phyloP scores from a whole-genome alignment of 1,139 yeast species.

The Candida sanyaensis region DNA sequence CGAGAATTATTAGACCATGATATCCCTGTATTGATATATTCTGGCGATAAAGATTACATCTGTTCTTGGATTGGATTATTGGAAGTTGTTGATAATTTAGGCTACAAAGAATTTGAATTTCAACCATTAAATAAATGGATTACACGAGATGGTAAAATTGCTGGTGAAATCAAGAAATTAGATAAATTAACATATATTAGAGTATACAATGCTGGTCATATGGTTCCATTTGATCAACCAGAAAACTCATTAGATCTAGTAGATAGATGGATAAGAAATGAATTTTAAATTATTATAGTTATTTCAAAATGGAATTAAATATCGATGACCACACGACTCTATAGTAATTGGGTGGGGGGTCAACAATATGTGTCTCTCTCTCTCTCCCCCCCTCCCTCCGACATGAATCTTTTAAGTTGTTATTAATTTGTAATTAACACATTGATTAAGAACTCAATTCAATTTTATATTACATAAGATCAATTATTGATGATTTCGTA shows the following conservation, averaged over 20 bases:
- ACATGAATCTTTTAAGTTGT: too few species aligned
- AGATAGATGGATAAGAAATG: constrained; percentile 31
- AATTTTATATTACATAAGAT: too few species aligned
- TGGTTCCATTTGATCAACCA: constrained; percentile 51
- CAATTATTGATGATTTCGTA: too few species aligned
- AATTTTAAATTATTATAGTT: too few species aligned
- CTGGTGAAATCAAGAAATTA: constrained; percentile 47
- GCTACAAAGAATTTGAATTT: constrained; percentile 60
- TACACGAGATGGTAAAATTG: constrained; percentile 29
- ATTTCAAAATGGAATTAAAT: too few species aligned
- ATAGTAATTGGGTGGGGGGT: too few species aligned
- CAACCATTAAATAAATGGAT: constrained; percentile 48
- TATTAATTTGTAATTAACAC: too few species aligned
- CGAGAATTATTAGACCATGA: constrained; percentile 54
- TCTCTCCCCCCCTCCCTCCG: too few species aligned
- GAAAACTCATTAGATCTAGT: constrained; percentile 44
- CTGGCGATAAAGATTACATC: constrained; percentile 82
- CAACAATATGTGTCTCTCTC: too few species aligned
- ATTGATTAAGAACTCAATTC: too few species aligned
- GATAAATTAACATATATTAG: constrained; percentile 45
- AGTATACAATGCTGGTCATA: constrained; percentile 47
- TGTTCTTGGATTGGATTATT: constrained; percentile 84
- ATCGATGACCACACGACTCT: too few species aligned
- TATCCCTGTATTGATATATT: constrained; percentile 70
- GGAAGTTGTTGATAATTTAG: constrained; percentile 70